These are phyloP conservation scores for Bacterosira constricta DNA, from an alignment of 108 stramenopile species.

Conservation along the genomic window DNA sequence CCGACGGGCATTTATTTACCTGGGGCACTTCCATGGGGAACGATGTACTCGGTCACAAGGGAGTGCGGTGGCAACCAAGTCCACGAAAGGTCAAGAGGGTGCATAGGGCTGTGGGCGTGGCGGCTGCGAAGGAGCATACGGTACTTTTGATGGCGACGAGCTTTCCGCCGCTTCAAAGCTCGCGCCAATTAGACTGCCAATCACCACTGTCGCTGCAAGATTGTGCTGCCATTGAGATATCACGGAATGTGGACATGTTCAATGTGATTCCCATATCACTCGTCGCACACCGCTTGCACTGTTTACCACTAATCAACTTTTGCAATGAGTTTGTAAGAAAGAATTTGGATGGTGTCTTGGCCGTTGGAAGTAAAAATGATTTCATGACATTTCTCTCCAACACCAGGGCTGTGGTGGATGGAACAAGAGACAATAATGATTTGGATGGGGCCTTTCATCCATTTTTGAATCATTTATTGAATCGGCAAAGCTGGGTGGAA, in stretches of 20 bases:
- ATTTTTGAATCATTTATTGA: slow-evolving; percentile 37
- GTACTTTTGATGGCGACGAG: slow-evolving; percentile 72
- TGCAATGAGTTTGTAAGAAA: slow-evolving; percentile 68
- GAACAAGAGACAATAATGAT: neutral
- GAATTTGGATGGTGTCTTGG: slow-evolving; percentile 85
- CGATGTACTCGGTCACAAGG: slow-evolving; percentile 77
- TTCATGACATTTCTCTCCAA: slow-evolving; percentile 63
- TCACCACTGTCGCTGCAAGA: slow-evolving; percentile 44
- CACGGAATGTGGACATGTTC: slow-evolving; percentile 76
- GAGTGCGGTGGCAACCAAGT: slow-evolving; percentile 72
- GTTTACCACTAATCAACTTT: slow-evolving; percentile 52
- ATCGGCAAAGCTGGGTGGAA: slow-evolving; percentile 32
- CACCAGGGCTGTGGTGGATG: slow-evolving; percentile 38
- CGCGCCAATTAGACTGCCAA: neutral
- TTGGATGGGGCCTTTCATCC: slow-evolving; percentile 71
- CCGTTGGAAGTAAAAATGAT: slow-evolving; percentile 59
- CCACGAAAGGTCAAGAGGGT: slow-evolving; percentile 78
- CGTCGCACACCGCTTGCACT: slow-evolving; percentile 61
- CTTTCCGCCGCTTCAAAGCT: slow-evolving; percentile 54
- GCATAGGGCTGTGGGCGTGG: slow-evolving; percentile 74
- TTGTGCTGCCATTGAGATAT: slow-evolving; percentile 55
- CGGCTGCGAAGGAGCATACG: slow-evolving; percentile 84
- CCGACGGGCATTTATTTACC: slow-evolving; percentile 75
- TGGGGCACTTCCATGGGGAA: slow-evolving; percentile 77
- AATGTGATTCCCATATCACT: slow-evolving; percentile 77